Percentiles rank a stretch among this genome's conserved stretches.
phyloP scores from a whole-genome alignment of 2,329 filamentous ascomycete species.

The Colletotrichum liriopes region DNA sequence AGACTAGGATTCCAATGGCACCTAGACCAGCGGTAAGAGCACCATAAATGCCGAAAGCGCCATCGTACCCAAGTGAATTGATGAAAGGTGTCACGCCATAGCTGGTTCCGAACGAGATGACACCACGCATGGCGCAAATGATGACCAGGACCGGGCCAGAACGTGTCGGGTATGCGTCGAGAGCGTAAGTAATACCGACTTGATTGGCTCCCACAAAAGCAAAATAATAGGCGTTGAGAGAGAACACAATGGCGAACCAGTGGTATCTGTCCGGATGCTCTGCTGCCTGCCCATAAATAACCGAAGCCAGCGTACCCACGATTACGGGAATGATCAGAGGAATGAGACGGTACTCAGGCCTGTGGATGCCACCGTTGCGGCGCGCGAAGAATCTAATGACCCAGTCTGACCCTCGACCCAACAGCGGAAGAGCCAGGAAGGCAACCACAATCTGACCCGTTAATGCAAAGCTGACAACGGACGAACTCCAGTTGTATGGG shows the following conservation, averaged over 20 bases:
- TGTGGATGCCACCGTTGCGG: constrained; percentile 57
- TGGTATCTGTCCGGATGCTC: constrained; percentile 53
- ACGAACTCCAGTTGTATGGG: constrained; percentile 56
- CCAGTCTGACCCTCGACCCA: constrained; percentile 57
- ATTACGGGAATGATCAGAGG: constrained; percentile 54
- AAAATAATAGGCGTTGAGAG: constrained; percentile 52
- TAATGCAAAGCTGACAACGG: constrained; percentile 55
- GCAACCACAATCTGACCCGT: constrained; percentile 57
- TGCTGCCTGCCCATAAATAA: constrained; percentile 57
- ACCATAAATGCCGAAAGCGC: constrained; percentile 52
- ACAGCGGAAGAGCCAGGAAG: constrained; percentile 55
- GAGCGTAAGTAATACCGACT: constrained; percentile 59
- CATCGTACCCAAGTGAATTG: constrained; percentile 50
- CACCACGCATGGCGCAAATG: constrained; percentile 61
- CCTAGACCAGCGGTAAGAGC: constrained; percentile 51
- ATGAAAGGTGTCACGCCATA: constrained; percentile 51
- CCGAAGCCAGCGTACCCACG: constrained; percentile 55
- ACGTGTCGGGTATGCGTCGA: constrained; percentile 61
- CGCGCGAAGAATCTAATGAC: constrained; percentile 54
- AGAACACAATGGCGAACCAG: constrained; percentile 53
- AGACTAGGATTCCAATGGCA: constrained; percentile 49
- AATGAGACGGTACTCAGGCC: constrained; percentile 57
- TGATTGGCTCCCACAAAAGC: constrained; percentile 60
- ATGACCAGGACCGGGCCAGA: constrained; percentile 60
- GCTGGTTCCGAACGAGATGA: constrained; percentile 60